Evolutionary conservation across 208 protist genomes (phyloP).

Genomic region (Leishmania lainsoni): DNA sequence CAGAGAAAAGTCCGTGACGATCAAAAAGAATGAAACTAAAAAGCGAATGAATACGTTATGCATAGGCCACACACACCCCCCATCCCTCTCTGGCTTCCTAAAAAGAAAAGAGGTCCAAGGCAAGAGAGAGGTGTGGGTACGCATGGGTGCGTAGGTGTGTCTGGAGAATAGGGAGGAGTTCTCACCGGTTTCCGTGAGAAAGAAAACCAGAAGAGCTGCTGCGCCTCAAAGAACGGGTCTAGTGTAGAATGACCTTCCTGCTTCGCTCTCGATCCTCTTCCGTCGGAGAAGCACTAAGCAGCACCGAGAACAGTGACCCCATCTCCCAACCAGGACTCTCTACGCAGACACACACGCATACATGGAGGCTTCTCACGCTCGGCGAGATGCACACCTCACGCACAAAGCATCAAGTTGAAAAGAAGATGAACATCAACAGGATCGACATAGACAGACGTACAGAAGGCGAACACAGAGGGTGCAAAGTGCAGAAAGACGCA

Average conservation of each 20-base stretch:
- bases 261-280: not conserved
- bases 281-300: not conserved
- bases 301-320: not conserved
- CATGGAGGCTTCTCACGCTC: not conserved
- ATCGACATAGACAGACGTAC: not conserved
- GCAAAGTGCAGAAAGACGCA: not conserved
- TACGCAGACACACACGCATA: not conserved
- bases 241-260: not conserved
- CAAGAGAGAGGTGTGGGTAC: not conserved
- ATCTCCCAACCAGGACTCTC: not conserved
- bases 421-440: not conserved
- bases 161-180: not conserved
- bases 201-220: not conserved
- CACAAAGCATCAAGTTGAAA: not conserved
- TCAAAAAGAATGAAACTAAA: not conserved
- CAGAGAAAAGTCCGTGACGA: not conserved
- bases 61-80: no score
- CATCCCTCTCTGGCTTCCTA: no score
- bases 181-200: no score
- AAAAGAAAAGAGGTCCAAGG: not conserved
- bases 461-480: not conserved
- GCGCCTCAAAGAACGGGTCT: not conserved
- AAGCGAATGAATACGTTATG: not conserved
- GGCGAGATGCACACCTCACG: not conserved
- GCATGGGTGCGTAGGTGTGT: not conserved